phyloP scores from a whole-genome alignment of 768 basidiomycete species.

The Scleroderma bovista region DNA sequence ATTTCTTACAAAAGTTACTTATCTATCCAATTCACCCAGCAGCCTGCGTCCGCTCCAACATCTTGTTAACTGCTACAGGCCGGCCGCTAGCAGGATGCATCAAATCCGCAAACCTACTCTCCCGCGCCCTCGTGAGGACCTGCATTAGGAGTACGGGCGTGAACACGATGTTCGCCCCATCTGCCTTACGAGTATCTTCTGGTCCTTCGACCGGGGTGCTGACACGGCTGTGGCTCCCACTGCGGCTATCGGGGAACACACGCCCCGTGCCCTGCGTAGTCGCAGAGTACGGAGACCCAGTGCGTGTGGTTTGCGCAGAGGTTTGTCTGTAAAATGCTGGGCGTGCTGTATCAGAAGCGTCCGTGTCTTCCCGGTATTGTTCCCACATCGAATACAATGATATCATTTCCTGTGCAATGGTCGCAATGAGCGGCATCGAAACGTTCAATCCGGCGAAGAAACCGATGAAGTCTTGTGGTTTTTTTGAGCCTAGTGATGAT shows the following conservation, averaged over 20 bases:
- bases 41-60: conserved; percentile 67
- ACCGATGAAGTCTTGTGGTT: conserved; percentile 62
- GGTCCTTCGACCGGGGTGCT: conserved; percentile 22
- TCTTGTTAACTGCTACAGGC: conserved; percentile 59
- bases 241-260: conserved; percentile 14
- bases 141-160: conserved; percentile 55
- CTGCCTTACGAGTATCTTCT: conserved; percentile 16
- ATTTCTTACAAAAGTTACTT: too few relatives aligned
- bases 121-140: conserved; percentile 63
- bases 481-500: conserved; percentile 24
- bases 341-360: conserved; percentile 27
- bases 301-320: conserved; percentile 5
- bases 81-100: conserved; percentile 44
- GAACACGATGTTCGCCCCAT: conserved; percentile 26
- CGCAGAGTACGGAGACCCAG: conserved; percentile 18
- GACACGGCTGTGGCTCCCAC: conserved; percentile 21
- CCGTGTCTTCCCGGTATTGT: conserved; percentile 62
- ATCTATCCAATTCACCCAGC: conserved; percentile 39
- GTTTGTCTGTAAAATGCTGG: conserved; percentile 13
- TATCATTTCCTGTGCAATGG: conserved; percentile 88
- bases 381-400: conserved; percentile 89
- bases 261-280: conserved; percentile 19
- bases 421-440: conserved; percentile 72
- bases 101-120: conserved; percentile 53
- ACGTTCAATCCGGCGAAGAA: conserved; percentile 88